Base-by-base conservation (phyloP, 208 protist species). In the Leishmania amazonensis region DNA sequence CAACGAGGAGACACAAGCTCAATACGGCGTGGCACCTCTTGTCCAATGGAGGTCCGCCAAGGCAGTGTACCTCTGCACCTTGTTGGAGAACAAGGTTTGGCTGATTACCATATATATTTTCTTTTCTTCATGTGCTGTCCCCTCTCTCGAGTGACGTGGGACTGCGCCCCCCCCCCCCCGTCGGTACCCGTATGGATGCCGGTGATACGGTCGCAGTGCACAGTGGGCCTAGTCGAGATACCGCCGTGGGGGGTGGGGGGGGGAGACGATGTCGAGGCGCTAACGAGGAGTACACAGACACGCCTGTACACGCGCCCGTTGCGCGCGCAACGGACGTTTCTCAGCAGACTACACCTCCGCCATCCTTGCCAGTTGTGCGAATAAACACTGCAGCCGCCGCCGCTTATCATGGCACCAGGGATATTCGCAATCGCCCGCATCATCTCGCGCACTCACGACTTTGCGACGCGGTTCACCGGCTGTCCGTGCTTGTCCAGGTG, bases 401-500 rank as follows among this genome's bases (percentile, higher is more conserved):
- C 28, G 67, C 67, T 11, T 47, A 28, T 73, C 40, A 13, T 49
- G 0, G 17, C 17, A 73, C 7, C 21, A 9, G 40, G 40, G 67
- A 6, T 49, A 31, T 13, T 45, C 9, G 67, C 17, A 73, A 17
- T 17, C 24, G n/a, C 70, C 21, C 2, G 45, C 21, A n/a, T 74
- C 5, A 31, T 24, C 28, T 31, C 70, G 3, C 28, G 11, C 24
- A 15, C 42, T 62, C 51, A 76, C 51, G n/a, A 21, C 73, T 62
- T 76, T 24, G 38, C 24, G 24, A 19, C 24, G 64, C 81, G 67
- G 60, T 49, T n/a, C 58, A 87, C 60, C 3, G 80, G 70, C 57
- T 82, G 81, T 3, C 87, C 90, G n/a, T 85, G 54, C 75, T 88
- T 89, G 76, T 88, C 85, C 24, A 95, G 70, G 75, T 97, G 94